Conservation (phyloP, 495 filamentous ascomycete genomes). For the Lepraria neglecta region DNA sequence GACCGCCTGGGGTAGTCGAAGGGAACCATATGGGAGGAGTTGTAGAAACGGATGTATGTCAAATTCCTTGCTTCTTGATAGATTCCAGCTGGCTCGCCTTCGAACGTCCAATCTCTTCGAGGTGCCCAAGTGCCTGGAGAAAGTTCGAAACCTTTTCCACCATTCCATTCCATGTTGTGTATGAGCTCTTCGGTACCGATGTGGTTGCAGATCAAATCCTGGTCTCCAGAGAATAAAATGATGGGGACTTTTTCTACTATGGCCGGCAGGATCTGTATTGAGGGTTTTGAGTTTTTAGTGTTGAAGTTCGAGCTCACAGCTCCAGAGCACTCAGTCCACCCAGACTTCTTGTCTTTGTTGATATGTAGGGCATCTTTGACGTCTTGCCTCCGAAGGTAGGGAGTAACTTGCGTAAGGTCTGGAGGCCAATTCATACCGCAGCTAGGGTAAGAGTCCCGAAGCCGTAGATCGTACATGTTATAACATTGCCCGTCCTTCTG, state of each 20-base stretch:
- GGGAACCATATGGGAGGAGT: constrained; percentile 94
- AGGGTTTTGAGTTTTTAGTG: constrained; percentile 60
- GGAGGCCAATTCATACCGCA: constrained; percentile 98
- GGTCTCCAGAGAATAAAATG: constrained; percentile 84
- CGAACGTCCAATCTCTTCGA: constrained; percentile 88
- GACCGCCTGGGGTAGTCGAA: constrained; percentile 83
- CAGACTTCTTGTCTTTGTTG: constrained; percentile 68
- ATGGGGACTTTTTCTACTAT: constrained; percentile 66
- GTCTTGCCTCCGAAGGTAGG: constrained; percentile 77
- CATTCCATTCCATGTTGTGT: constrained; percentile 86
- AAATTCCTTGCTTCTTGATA: constrained; percentile 93
- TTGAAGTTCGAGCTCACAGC: constrained; percentile 65
- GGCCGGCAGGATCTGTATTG: constrained; percentile 67
- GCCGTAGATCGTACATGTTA: constrained; percentile 94
- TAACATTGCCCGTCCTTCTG: constrained; percentile 54
- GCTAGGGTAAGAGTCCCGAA: constrained; percentile 61
- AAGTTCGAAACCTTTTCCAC: constrained; percentile 82
- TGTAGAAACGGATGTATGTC: constrained; percentile 93
- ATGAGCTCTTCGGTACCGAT: constrained; percentile 89
- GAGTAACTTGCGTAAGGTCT: constrained; percentile 67
- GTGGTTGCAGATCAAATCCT: constrained; percentile 96
- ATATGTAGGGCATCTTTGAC: constrained; percentile 77
- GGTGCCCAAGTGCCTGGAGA: constrained; percentile 88
- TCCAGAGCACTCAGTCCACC: constrained; percentile 88
- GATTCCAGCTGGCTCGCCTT: constrained; percentile 80